Evolutionary conservation across 192 early-diverging fungal species (phyloP).

Genomic region (Phycomyces nitens): DNA sequence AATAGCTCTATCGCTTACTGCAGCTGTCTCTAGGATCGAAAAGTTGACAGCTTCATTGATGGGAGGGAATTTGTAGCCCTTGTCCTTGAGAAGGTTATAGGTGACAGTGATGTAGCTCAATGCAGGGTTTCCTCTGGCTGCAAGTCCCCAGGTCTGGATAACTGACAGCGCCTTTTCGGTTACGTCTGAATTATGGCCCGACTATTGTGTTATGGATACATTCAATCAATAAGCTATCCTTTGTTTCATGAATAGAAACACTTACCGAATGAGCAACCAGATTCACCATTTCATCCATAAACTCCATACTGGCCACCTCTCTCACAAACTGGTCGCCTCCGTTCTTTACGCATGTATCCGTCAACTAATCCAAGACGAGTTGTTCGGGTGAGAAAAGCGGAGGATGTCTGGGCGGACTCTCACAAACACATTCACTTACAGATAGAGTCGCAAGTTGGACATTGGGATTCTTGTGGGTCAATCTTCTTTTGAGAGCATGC

Average conservation of each 20-base stretch:
- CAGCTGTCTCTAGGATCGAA: constrained; percentile 81
- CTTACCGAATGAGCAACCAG: constrained; percentile 57
- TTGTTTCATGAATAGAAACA: constrained; percentile 6
- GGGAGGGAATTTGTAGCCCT: constrained; percentile 74
- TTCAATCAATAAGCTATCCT: neutral
- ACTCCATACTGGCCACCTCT: constrained; percentile 85
- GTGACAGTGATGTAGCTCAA: constrained; percentile 77
- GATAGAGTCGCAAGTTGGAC: constrained; percentile 87
- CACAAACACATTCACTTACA: constrained; percentile 34
- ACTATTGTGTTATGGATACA: constrained; percentile 26
- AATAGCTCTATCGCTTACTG: too few species aligned
- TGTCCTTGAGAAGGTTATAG: constrained; percentile 77
- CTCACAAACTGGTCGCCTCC: constrained; percentile 81
- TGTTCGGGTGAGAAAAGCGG: too few species aligned
- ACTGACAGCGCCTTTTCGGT: constrained; percentile 66
- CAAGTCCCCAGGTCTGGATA: constrained; percentile 88
- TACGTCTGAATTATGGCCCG: constrained; percentile 70
- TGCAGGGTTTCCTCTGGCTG: constrained; percentile 75
- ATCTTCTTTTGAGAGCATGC: constrained; percentile 69
- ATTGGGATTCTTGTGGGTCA: constrained; percentile 91
- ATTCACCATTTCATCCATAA: constrained; percentile 78
- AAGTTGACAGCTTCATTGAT: constrained; percentile 54
- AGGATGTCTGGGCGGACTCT: neutral
- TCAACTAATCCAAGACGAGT: constrained; percentile 58
- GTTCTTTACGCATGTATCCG: constrained; percentile 95